Evolutionary conservation across 495 filamentous ascomycete species (phyloP).

Genomic region (Hypoxylon cercidicola): DNA sequence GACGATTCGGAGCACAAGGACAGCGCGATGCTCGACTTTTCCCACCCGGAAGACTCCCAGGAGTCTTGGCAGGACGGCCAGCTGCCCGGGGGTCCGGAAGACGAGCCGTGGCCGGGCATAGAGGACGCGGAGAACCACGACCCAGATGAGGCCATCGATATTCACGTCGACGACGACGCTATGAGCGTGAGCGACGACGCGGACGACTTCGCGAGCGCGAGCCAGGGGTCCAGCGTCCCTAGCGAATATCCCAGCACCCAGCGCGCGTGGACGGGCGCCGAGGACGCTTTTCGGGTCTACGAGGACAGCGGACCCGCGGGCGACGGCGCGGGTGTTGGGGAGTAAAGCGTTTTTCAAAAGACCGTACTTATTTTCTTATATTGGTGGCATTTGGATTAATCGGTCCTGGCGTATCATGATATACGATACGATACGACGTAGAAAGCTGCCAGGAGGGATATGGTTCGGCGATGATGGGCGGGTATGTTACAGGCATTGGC

Average conservation of each 20-base stretch:
- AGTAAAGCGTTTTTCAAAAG: constrained; percentile 2
- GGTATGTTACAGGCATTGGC: neutral
- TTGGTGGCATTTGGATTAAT: constrained; percentile 21
- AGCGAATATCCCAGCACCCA: constrained; percentile 55
- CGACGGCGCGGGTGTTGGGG: constrained; percentile 10
- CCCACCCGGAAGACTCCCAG: constrained; percentile 18
- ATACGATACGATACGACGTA: too few species aligned
- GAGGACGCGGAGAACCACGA: constrained; percentile 59
- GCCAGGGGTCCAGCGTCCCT: constrained; percentile 49
- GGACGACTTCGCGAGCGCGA: constrained; percentile 35
- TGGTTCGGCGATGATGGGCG: neutral
- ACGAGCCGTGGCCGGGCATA: constrained; percentile 57
- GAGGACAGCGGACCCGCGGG: constrained; percentile 55
- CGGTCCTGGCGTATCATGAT: too few species aligned
- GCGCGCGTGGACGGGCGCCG: constrained; percentile 35
- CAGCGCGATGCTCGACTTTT: constrained; percentile 41
- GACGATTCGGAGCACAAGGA: constrained; percentile 32
- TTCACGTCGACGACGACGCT: constrained; percentile 37
- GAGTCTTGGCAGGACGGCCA: constrained; percentile 45
- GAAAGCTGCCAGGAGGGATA: too few species aligned
- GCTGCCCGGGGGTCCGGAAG: constrained; percentile 46
- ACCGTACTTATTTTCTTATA: neutral
- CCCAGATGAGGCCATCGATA: constrained; percentile 39
- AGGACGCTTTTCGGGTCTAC: constrained; percentile 56
- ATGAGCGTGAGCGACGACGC: constrained; percentile 24